Base-by-base conservation (phyloP, 2,329 filamentous ascomycete genomes). In the Colletotrichum costaricense region DNA sequence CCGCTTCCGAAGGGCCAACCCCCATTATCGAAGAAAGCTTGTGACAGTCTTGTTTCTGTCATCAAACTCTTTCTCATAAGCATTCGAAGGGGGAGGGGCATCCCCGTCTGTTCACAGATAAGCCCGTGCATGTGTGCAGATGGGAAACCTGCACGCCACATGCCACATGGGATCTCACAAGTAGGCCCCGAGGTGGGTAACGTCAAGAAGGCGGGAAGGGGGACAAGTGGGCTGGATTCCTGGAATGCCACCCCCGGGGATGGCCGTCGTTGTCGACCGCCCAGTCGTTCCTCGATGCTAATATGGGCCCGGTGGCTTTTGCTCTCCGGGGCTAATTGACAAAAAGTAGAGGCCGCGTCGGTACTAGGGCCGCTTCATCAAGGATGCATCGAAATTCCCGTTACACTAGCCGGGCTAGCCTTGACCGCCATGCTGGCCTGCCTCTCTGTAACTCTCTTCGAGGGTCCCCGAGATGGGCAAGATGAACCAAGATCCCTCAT, bases 1-100 rank as follows among this genome's bases (percentile, higher is more conserved):
- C 19, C 49, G 28, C 57, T 56, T 42, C 26, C 56, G 16, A 42
- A 6, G 33, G 33, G 33, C 35, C 49, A 35, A 22, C n/a, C 38
- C 35, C 49, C 22, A 54, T 14, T 46, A 49, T 54, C 19, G 24
- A 49, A 49, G 38, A 42, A 42, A 49, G 67, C 56, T 55, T 73
- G 67, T 73, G 70, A 73, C 70, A 65, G 16, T 52, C 46, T 62
- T 70, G 60, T 57, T 73, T 65, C 70, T 73, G 70, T 73, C 67
- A 73, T 24, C 42, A 63, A 24, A 52, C 24, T n/a, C 63, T 54
- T 56, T 62, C 46, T 60, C 67, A 70, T 70, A 73, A 8, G 42
- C 42, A 49, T 0, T 14, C 5, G 2, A 49, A 7, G 19, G 19
- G 19, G 42, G 42, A 49, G 42, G 19, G 42, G 6, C 8, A 49